These are phyloP conservation scores for Pinus albicaulis DNA, from an alignment of 75 land plant genomes.

Conservation along the genomic window DNA sequence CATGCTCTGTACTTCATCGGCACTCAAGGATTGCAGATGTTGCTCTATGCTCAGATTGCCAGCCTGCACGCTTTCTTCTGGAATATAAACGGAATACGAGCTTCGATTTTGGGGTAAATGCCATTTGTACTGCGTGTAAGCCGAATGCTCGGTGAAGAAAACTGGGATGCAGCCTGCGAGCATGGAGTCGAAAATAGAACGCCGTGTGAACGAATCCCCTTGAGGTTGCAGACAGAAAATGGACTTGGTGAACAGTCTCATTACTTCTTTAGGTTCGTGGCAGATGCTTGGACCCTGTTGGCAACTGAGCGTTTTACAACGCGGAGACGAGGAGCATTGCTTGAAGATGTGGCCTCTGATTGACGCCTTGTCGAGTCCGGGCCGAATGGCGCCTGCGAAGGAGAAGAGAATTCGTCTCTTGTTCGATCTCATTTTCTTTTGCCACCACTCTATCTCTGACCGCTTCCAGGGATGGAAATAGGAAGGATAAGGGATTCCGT, in stretches of 20 bases:
- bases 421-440: slow-evolving; percentile 17
- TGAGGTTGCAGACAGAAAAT: slow-evolving; percentile 73
- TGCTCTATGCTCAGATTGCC: slow-evolving; percentile 30
- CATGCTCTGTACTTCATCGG: slow-evolving; percentile 30
- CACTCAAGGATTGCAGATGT: slow-evolving; percentile 31
- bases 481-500: slow-evolving; percentile 74
- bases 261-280: slow-evolving; percentile 35
- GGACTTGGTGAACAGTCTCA: slow-evolving; percentile 41
- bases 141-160: slow-evolving; percentile 68
- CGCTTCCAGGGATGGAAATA: slow-evolving; percentile 60
- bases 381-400: slow-evolving; percentile 62
- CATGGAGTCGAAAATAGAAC: slow-evolving; percentile 76
- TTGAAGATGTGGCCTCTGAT: slow-evolving; percentile 28
- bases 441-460: slow-evolving; percentile 53
- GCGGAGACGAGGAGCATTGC: slow-evolving; percentile 35
- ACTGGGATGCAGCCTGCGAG: slow-evolving; percentile 83
- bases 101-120: slow-evolving; percentile 30
- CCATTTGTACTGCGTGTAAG: slow-evolving; percentile 75
- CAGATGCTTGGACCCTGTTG: slow-evolving; percentile 25
- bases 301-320: slow-evolving; percentile 41
- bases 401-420: slow-evolving; percentile 42
- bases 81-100: slow-evolving; percentile 43
- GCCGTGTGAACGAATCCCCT: slow-evolving; percentile 68
- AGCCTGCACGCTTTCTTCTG: slow-evolving; percentile 6
- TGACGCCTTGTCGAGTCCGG: slow-evolving; percentile 34